Evolutionary conservation across 2,329 filamentous ascomycete genomes (phyloP).

Genomic region (Talaromyces rugulosus): DNA sequence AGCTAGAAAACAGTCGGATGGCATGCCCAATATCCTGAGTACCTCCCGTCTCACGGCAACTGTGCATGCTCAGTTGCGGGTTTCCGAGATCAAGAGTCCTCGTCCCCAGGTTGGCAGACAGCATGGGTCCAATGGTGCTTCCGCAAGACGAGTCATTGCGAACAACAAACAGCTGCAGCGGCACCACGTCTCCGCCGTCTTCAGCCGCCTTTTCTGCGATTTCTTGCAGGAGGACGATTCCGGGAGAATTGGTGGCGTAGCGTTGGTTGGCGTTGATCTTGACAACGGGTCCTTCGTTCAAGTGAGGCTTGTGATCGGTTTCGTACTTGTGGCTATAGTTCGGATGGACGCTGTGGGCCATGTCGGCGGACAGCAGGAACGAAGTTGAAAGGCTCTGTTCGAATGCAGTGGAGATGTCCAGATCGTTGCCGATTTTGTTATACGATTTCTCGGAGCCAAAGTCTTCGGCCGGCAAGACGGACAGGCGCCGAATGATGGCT

Average conservation of each 20-base stretch:
- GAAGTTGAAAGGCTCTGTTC: conserved; percentile 89
- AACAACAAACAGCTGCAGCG: conserved; percentile 92
- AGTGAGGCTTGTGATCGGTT: conserved; percentile 80
- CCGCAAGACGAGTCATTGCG: conserved; percentile 93
- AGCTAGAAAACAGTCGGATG: conserved; percentile 79
- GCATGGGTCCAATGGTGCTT: conserved; percentile 96
- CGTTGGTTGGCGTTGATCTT: conserved; percentile 98
- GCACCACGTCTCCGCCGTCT: conserved; percentile 63
- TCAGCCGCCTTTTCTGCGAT: conserved; percentile 61
- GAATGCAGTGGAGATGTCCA: conserved; percentile 71
- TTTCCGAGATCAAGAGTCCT: conserved; percentile 91
- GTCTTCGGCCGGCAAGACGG: conserved; percentile 63
- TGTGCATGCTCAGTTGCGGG: conserved; percentile 94
- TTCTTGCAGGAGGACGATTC: conserved; percentile 89
- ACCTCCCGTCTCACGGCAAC: conserved; percentile 88
- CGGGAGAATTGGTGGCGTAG: conserved; percentile 94
- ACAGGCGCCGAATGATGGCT: conserved; percentile 78
- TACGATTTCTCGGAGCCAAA: conserved; percentile 60
- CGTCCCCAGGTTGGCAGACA: conserved; percentile 79
- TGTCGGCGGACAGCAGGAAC: conserved; percentile 93
- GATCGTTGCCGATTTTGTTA: conserved; percentile 54
- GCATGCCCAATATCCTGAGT: conserved; percentile 82
- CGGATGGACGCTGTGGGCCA: conserved; percentile 94
- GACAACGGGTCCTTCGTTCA: conserved; percentile 95
- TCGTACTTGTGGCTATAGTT: conserved; percentile 95